These are phyloP conservation scores for Pharus latifolius DNA, from an alignment of 176 grass and related monocot genomes.

Conservation along the genomic window DNA sequence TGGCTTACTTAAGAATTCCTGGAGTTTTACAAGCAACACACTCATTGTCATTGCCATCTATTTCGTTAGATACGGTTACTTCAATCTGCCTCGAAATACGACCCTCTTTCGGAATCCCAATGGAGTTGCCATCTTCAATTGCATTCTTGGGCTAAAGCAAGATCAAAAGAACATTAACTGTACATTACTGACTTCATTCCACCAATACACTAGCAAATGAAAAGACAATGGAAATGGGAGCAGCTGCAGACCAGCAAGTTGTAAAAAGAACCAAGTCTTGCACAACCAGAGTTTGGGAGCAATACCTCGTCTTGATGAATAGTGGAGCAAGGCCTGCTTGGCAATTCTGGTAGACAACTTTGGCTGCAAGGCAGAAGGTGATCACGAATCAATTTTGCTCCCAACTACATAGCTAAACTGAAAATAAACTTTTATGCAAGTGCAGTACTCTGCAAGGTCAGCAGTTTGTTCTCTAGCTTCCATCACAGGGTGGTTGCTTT, in stretches of 20 bases:
- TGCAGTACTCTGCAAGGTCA: constrained; percentile 20
- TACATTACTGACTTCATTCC: constrained; percentile 7
- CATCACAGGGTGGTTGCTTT: not conserved
- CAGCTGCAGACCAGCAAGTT: no score
- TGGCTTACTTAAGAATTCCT: constrained; percentile 52
- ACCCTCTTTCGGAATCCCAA: constrained; percentile 14
- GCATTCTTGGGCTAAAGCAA: constrained; percentile 19
- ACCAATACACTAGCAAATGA: not conserved
- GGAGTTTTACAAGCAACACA: constrained; percentile 48
- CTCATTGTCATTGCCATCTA: constrained; percentile 1
- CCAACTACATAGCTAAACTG: constrained; percentile 1
- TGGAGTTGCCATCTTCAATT: constrained; percentile 4
- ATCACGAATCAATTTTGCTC: not conserved
- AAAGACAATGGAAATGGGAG: not conserved
- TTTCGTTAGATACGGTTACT: constrained; percentile 15
- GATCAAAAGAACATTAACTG: constrained; percentile 11
- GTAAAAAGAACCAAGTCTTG: no score
- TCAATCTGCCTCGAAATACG: constrained; percentile 17
- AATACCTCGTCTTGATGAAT: constrained; percentile 15
- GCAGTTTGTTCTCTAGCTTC: constrained; percentile 17
- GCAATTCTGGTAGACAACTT: constrained; percentile 6
- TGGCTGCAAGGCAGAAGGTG: constrained; percentile 28
- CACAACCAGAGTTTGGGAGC: not conserved
- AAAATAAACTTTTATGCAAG: constrained; percentile 9
- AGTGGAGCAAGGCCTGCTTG: not conserved